Base-by-base conservation (phyloP, 2,329 filamentous ascomycete genomes). In the Domatiomyces globalis region DNA sequence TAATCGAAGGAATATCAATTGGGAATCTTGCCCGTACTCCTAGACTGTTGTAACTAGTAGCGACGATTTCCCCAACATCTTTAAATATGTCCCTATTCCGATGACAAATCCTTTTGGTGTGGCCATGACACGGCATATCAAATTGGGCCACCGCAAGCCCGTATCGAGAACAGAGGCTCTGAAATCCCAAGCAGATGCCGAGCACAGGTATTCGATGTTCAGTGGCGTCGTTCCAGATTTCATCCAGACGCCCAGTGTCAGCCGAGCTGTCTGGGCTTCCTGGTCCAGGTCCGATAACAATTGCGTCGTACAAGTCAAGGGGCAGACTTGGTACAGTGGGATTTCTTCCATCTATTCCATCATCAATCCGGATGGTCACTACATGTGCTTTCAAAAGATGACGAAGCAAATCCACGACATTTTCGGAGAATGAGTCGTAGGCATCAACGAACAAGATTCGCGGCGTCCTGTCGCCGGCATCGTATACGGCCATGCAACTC, bases 371-470 rank as follows among this genome's bases (percentile, higher is more conserved):
- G 53, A 94, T 73, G 44, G 85, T 78, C 45, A 78, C 77, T 33
- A 94, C 83, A 15, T 81, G 73, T 18, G 78, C 84, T 53, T 75
- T 70, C 7, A 94, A 74, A 2, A 79, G 74, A 3, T 83, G 80
- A 60, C 84, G 78, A 46, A 96, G 75, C 33, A 95, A 78, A 5
- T 85, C 82, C 49, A 94, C 81, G 62, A 96, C 92, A 70, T 95
- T 96, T 70, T 94, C 89, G 51, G 88, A 87, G 69, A 95, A 98
- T 43, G 89, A 95, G 71, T 98, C 92, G 69, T 94, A 94, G 56
- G 90, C 89, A 67, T 96, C 92, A 59, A 98, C 75, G 69, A 94
- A 95, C 56, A 96, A 79, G 56, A 96, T 84, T 46, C 6, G 25
- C n/a, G 49, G 17, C n/a, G 20, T 25, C 15, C 18, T 42, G 29